Conservation (phyloP, 305 asterid genomes). For the Nicotiana rustica region DNA sequence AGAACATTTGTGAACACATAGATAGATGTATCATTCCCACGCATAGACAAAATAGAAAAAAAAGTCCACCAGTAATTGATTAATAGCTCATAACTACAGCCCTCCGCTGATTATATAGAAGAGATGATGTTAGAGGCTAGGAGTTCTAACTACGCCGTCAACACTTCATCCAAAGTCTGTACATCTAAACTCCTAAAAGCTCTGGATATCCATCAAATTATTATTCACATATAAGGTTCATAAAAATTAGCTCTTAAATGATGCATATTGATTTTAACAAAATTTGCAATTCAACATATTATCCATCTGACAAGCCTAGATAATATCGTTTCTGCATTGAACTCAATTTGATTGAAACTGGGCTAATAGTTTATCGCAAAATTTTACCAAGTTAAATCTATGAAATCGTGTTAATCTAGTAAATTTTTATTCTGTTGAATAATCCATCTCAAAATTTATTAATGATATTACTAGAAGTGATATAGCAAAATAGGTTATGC, state of each 20-base stretch:
- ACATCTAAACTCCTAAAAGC: not conserved
- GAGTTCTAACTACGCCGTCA: not conserved
- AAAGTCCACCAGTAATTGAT: not conserved
- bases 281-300: not conserved
- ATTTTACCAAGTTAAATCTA: not conserved
- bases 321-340: too few species aligned
- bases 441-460: not conserved
- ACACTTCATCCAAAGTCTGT: not conserved
- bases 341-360: not conserved
- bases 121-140: not conserved
- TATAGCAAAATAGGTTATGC: not conserved
- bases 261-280: not conserved
- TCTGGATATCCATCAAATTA: not conserved
- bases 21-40: not conserved
- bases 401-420: not conserved
- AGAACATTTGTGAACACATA: not conserved
- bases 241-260: not conserved
- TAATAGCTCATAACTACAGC: not conserved
- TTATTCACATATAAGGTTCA: not conserved
- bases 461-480: constrained; percentile 6
- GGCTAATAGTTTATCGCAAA: not conserved
- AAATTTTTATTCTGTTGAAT: not conserved
- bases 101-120: not conserved
- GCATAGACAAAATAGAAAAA: not conserved
- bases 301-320: not conserved